Evolutionary conservation across 1,284 basidiomycete species (phyloP).

Genomic region (Ustilago nuda): DNA sequence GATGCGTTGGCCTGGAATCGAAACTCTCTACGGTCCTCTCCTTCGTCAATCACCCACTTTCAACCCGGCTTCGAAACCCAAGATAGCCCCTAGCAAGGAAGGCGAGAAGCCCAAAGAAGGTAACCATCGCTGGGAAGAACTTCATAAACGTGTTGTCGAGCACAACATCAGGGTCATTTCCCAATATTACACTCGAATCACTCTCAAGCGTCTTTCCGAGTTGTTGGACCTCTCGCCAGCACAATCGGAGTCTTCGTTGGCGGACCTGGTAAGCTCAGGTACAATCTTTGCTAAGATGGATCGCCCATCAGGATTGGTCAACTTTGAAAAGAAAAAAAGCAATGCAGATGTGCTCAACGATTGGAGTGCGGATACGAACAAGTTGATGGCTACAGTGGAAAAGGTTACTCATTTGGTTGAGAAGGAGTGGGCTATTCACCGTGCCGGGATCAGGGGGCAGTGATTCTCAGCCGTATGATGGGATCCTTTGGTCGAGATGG

Average conservation of each 20-base stretch:
- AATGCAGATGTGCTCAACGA: slow-evolving; percentile 80
- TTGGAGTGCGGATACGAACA: slow-evolving; percentile 95
- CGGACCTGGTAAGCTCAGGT: slow-evolving; percentile 80
- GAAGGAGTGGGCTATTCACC: slow-evolving; percentile 67
- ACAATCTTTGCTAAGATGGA: slow-evolving; percentile 90
- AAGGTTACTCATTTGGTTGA: slow-evolving; percentile 66
- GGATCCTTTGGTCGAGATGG: too few species aligned
- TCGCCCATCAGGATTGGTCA: slow-evolving; percentile 87
- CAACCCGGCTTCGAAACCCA: slow-evolving; percentile 65
- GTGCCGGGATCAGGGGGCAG: slow-evolving; percentile 57
- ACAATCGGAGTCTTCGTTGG: slow-evolving; percentile 87
- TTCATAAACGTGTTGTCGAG: slow-evolving; percentile 95
- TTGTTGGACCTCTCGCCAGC: slow-evolving; percentile 86
- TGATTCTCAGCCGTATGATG: not conserved
- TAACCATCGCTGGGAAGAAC: slow-evolving; percentile 89
- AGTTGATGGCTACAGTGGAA: slow-evolving; percentile 73
- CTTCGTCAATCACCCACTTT: slow-evolving; percentile 86
- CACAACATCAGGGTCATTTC: slow-evolving; percentile 97
- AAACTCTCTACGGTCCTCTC: slow-evolving; percentile 85
- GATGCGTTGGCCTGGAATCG: slow-evolving; percentile 98
- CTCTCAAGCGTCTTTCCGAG: slow-evolving; percentile 81
- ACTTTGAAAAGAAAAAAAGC: slow-evolving; percentile 73
- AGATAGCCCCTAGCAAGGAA: slow-evolving; percentile 4
- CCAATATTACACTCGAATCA: slow-evolving; percentile 94
- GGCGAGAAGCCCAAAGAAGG: slow-evolving; percentile 66